These are phyloP conservation scores for Botryotinia calthae DNA, from an alignment of 2,329 filamentous ascomycete genomes.

Conservation along the genomic window DNA sequence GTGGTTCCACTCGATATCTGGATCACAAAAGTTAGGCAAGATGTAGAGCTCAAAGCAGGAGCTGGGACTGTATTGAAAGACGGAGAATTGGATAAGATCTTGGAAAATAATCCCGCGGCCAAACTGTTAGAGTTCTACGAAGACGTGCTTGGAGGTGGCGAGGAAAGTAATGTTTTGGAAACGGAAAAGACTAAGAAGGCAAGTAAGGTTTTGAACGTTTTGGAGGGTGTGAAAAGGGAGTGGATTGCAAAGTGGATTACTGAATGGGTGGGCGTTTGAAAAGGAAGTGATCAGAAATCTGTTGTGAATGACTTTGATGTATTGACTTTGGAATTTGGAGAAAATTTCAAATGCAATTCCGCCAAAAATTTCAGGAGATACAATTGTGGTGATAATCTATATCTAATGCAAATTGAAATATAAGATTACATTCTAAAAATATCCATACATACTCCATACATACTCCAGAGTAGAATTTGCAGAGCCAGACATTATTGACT, in stretches of 20 bases:
- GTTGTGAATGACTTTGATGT: background rate
- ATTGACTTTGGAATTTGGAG: background rate
- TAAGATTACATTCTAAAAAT: background rate
- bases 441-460: background rate
- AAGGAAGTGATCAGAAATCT: no score
- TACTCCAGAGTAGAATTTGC: background rate
- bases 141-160: background rate
- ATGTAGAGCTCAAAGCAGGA: background rate
- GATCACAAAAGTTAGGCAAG: background rate
- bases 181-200: background rate
- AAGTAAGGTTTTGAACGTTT: background rate
- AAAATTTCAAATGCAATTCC: background rate
- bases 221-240: background rate
- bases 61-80: background rate
- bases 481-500: background rate
- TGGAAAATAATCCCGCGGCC: background rate
- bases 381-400: background rate
- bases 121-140: constrained; percentile 5
- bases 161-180: background rate
- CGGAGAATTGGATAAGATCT: background rate
- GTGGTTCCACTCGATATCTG: background rate
- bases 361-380: background rate
- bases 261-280: background rate
- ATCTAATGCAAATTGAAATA: background rate
- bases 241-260: background rate